Percentiles rank a stretch among this genome's conserved stretches.
phyloP scores from a whole-genome alignment of 108 stramenopile genomes.

The Nitzschia sp. region DNA sequence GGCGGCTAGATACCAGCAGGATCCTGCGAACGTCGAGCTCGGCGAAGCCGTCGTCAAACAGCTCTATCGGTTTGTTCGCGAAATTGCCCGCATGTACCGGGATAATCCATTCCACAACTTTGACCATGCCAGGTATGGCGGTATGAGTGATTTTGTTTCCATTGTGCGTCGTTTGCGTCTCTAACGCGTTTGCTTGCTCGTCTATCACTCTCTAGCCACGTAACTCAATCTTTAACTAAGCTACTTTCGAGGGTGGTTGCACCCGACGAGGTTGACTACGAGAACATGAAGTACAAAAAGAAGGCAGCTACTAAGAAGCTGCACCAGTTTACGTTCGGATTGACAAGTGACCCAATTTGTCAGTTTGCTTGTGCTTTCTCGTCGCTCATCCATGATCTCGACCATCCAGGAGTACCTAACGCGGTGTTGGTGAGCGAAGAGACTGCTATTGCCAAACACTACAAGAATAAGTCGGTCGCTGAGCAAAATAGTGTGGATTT shows the following conservation, averaged over 20 bases:
- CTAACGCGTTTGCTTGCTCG: no score
- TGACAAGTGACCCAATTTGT: constrained; percentile 22
- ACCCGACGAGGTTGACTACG: constrained; percentile 19
- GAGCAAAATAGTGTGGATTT: constrained; percentile 22
- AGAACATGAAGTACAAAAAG: constrained; percentile 21
- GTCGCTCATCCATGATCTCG: constrained; percentile 25
- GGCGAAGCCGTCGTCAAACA: constrained; percentile 7
- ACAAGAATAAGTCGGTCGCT: constrained; percentile 30
- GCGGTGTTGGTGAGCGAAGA: constrained; percentile 50
- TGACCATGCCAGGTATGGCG: constrained; percentile 20
- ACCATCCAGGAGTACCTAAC: constrained; percentile 49
- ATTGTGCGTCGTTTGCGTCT: no score
- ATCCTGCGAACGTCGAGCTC: constrained; percentile 15
- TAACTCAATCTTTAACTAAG: constrained; percentile 15
- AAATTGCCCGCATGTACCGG: constrained; percentile 27
- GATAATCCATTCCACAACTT: constrained; percentile 26
- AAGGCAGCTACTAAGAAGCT: constrained; percentile 11
- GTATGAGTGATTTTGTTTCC: not conserved
- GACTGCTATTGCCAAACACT: constrained; percentile 46
- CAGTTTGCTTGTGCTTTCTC: constrained; percentile 27
- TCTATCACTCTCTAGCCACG: constrained; percentile 9
- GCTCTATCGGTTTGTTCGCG: constrained; percentile 9
- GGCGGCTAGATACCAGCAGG: constrained; percentile 9
- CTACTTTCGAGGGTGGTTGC: constrained; percentile 22
- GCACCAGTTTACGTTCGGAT: constrained; percentile 24